Evolutionary conservation across 805 yeast species (phyloP), one percentile per base, ranked within the genome.

Genomic region (Saccharomycopsis sp.): DNA sequence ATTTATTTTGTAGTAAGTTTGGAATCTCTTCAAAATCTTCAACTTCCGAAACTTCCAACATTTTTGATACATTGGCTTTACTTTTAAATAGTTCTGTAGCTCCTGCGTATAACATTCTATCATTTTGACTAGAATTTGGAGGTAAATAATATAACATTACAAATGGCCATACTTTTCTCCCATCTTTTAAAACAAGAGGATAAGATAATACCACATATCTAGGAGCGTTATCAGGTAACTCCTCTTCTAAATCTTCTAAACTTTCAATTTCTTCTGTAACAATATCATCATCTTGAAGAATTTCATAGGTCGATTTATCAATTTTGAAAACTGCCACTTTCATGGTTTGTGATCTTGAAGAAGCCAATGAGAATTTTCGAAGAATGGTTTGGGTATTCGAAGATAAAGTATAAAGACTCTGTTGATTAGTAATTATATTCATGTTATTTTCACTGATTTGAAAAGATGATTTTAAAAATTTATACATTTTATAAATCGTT

Each of bases 91-190:
- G 60, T 56, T 88, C 96, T 18, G 84, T 72, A 2, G 95, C 94
- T 3, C 92, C 94, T 1, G 96, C 96, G 52, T 86, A 87, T 36
- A 84, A 61, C 96, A 87, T 88, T 57, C 80, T 77, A 53, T 72
- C 66, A 41, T 81, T 83, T 55, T 80, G 89, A 14, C 83, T 79
- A n/a, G 85, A 69, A 0, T 94, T 85, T 20, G 79, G 79, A 3
- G 96, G 96, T 45, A 84, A 71, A 78, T 88, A 88, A 58, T 86
- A 88, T n/a, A 88, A 51, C 55, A 88, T 58, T 2, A 87, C 84
- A 46, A 81, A 68, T 3, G 95, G 96, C 8, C 74, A 68, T 35
- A 76, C 70, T 52, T 72, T 68, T 41, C 94, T 67, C 0, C 94
- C 95, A 51, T 87, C 96, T 25, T 63, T 56, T 6, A 71, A 58